These are phyloP conservation scores for Comarum palustre DNA, from an alignment of 306 rosid genomes.

Conservation along the genomic window DNA sequence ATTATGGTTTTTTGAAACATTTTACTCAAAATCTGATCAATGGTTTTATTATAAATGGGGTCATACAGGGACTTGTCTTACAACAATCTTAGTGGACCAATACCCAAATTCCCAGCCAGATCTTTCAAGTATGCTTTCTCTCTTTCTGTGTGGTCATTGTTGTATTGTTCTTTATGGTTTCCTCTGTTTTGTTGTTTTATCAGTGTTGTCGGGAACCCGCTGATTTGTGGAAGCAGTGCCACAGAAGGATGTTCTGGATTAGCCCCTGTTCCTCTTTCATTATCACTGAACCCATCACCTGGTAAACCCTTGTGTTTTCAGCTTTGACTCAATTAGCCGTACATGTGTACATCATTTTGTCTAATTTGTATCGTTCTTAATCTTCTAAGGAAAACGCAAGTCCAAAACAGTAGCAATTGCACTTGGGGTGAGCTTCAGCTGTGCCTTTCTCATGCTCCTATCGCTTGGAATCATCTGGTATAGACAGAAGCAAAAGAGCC, in stretches of 20 bases:
- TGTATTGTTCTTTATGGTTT: slow-evolving; percentile 19
- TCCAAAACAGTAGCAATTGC: slow-evolving; percentile 72
- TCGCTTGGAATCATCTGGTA: slow-evolving; percentile 54
- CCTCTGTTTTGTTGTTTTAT: slow-evolving; percentile 15
- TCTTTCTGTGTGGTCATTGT: neutral
- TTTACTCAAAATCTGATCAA: slow-evolving; percentile 27
- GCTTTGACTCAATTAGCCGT: neutral
- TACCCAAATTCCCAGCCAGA: slow-evolving; percentile 86
- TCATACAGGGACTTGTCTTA: slow-evolving; percentile 87
- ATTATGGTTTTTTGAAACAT: too few species aligned
- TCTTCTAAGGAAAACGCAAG: slow-evolving; percentile 48
- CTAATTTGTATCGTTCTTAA: slow-evolving; percentile 4
- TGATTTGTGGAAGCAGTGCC: slow-evolving; percentile 69
- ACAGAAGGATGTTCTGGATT: slow-evolving; percentile 79
- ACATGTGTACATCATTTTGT: neutral
- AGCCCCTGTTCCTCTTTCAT: slow-evolving; percentile 51
- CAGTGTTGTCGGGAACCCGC: slow-evolving; percentile 84
- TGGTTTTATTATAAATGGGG: slow-evolving; percentile 28
- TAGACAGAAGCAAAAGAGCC: slow-evolving; percentile 56
- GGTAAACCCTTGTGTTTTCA: slow-evolving; percentile 35
- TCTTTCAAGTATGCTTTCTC: slow-evolving; percentile 58
- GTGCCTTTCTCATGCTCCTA: slow-evolving; percentile 48
- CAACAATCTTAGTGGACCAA: slow-evolving; percentile 93
- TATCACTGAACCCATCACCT: slow-evolving; percentile 52
- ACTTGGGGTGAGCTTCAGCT: slow-evolving; percentile 73